A percentile compares a stretch with the other conserved stretches of the same genome.
phyloP scores from a whole-genome alignment of 768 basidiomycete genomes.

The Podaxis carcinomalis region DNA sequence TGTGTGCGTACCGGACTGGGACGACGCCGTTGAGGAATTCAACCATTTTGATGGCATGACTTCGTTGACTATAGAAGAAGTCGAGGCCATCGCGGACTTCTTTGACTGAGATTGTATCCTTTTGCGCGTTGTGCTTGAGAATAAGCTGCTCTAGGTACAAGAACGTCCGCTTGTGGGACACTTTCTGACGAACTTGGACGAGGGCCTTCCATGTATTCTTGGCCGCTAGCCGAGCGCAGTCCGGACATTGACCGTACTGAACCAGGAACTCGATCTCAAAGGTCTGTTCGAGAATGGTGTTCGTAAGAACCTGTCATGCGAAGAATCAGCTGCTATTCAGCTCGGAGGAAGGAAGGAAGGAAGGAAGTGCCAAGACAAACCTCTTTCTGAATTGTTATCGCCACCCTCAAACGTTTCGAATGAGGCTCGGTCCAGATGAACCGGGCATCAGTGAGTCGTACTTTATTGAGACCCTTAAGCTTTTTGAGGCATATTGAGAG shows the following conservation, averaged over 20 bases:
- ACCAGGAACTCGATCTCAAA: slow-evolving; percentile 97
- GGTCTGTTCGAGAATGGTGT: slow-evolving; percentile 94
- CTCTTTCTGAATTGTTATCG: slow-evolving; percentile 98
- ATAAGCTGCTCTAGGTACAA: slow-evolving; percentile 96
- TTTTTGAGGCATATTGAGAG: slow-evolving; percentile 93
- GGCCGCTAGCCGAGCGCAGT: slow-evolving; percentile 90
- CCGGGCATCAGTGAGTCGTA: slow-evolving; percentile 95
- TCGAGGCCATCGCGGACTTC: slow-evolving; percentile 94
- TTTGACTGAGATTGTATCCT: slow-evolving; percentile 90
- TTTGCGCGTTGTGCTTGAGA: slow-evolving; percentile 93
- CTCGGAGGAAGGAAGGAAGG: background rate
- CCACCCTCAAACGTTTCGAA: slow-evolving; percentile 87
- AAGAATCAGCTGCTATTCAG: background rate
- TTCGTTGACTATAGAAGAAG: slow-evolving; percentile 91
- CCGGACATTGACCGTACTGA: slow-evolving; percentile 91
- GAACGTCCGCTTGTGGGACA: slow-evolving; percentile 97
- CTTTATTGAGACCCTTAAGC: slow-evolving; percentile 90
- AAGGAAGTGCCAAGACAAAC: slow-evolving; percentile 39
- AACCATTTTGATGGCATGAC: slow-evolving; percentile 94
- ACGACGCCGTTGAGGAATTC: slow-evolving; percentile 89
- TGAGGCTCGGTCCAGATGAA: slow-evolving; percentile 99
- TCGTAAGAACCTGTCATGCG: slow-evolving; percentile 65
- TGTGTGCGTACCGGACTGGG: slow-evolving; percentile 68
- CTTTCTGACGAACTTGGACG: slow-evolving; percentile 99
- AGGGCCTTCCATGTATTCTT: slow-evolving; percentile 99